Conservation (phyloP, 2,329 filamentous ascomycete genomes). For the Aspergillus pseudotamarii region DNA sequence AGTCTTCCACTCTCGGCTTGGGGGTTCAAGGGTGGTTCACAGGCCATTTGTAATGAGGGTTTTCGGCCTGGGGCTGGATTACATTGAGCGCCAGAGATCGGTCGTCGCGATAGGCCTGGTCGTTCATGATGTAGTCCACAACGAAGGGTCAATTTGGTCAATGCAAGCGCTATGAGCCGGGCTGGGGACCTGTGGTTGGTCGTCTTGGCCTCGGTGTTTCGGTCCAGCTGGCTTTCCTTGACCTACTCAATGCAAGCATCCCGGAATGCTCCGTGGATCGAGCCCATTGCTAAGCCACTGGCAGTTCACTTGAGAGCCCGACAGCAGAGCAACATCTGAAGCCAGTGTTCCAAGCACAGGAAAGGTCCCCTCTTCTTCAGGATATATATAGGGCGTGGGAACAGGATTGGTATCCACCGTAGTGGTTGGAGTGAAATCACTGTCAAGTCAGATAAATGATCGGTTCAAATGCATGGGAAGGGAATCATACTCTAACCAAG, state of each 20-base stretch:
- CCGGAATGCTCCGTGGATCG: slow-evolving; percentile 15
- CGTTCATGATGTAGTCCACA: background rate
- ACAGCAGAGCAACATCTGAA: slow-evolving; percentile 8
- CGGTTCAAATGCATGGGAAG: background rate
- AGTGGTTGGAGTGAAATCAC: slow-evolving; percentile 4
- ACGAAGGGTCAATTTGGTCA: background rate
- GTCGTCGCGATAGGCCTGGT: background rate
- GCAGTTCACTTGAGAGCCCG: slow-evolving; percentile 12
- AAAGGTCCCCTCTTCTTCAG: slow-evolving; percentile 8
- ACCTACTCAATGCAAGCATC: slow-evolving; percentile 13
- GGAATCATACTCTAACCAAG: slow-evolving; percentile 17
- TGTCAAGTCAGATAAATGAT: background rate
- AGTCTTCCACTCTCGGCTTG: background rate
- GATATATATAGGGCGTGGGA: slow-evolving; percentile 2
- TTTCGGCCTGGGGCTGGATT: background rate
- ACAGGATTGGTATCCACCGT: background rate
- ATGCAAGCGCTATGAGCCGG: background rate
- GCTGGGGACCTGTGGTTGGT: background rate
- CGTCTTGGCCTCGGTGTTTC: background rate
- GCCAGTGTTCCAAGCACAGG: slow-evolving; percentile 10
- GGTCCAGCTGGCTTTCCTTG: background rate
- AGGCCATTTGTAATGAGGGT: background rate
- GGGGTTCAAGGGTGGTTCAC: background rate
- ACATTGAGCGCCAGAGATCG: background rate
- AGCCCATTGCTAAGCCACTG: slow-evolving; percentile 14